These are phyloP conservation scores for Coemansia sp. DNA, from an alignment of 192 early-diverging fungal genomes.

Conservation along the genomic window DNA sequence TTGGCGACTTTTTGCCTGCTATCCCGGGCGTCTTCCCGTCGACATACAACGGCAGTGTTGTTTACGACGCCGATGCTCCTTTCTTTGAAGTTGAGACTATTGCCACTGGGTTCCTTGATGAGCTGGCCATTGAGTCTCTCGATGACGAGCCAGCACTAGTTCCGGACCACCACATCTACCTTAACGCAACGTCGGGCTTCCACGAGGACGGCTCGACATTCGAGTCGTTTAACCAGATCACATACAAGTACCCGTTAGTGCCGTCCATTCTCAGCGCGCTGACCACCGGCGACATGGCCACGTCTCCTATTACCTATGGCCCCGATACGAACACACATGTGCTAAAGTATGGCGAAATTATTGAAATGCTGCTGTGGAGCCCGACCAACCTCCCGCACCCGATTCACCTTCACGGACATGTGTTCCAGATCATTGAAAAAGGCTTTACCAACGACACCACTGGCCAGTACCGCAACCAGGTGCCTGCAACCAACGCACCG, in stretches of 20 bases:
- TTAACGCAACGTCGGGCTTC: conserved; percentile 55
- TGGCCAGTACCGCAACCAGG: not conserved
- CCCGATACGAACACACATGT: conserved; percentile 63
- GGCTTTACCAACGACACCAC: conserved; percentile 21
- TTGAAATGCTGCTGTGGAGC: conserved; percentile 76
- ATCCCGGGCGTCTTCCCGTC: conserved; percentile 57
- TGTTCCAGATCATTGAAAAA: conserved; percentile 74
- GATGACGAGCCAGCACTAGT: conserved; percentile 44
- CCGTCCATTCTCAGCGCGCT: conserved; percentile 67
- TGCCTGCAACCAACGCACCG: not conserved
- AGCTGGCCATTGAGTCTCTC: conserved; percentile 56
- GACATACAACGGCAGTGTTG: conserved; percentile 58
- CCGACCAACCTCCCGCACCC: conserved; percentile 63
- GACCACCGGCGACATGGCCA: conserved; percentile 56
- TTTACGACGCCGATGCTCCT: conserved; percentile 37
- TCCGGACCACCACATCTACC: conserved; percentile 53
- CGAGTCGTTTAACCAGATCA: not conserved
- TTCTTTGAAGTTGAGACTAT: conserved; percentile 13
- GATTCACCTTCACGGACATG: conserved; percentile 84
- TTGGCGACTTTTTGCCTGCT: conserved; percentile 65
- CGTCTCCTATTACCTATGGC: conserved; percentile 63
- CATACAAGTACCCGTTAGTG: conserved; percentile 59
- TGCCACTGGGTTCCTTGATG: conserved; percentile 34
- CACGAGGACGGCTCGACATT: not conserved
- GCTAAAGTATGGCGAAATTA: conserved; percentile 58